Evolutionary conservation across 352 stramenopile species (phyloP), one percentile per base, ranked within the genome.

Genomic region (Elongisporangium prolatum): DNA sequence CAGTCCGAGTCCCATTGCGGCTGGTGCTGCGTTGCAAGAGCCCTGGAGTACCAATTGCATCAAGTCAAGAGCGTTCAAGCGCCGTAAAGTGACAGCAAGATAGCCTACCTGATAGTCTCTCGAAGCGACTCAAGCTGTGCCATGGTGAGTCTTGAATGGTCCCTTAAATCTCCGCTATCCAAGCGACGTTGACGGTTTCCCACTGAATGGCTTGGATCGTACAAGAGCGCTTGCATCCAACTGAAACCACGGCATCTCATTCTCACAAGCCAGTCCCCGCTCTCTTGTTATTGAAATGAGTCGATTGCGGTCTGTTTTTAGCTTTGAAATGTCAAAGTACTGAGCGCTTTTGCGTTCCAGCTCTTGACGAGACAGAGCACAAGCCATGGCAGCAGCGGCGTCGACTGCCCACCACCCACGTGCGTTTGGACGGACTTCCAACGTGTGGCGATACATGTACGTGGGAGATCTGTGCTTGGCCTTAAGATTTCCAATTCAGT

Each of bases 381-480:
- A 44, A 44, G 34, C 4, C 4, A 44, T 44, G 5, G 7, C 10
- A 13, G 34, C 34, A 17, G 34, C 34, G 14, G 28, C 28, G 1
- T 40, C 28, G 28, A 14, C 48, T 25, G 21, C 48, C 9, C 34
- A 44, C 8, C 62, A 70, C 4, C 76, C 77, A 2, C 77, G 78
- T 18, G 66, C 77, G 0, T 89, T 89, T 50, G 80, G 80, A 0
- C 74, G 80, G 11, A 86, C 80, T 11, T 89, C 80, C 9, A 89
- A 89, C 40, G 65, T 89, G 21, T 89, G 80, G 80, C 75, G 87
- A 61, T 89, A 89, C 59, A 53, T 88, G 60, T 75, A 87, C 47
- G 52, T 62, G 0, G 61, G 86, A 6, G 74, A 87, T 21, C 68
- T 80, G 28, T 72, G 70, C 2, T 61, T 38, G 28, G 28, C 13